phyloP scores from a whole-genome alignment of 495 filamentous ascomycete genomes.

The Xylaria telfairii region DNA sequence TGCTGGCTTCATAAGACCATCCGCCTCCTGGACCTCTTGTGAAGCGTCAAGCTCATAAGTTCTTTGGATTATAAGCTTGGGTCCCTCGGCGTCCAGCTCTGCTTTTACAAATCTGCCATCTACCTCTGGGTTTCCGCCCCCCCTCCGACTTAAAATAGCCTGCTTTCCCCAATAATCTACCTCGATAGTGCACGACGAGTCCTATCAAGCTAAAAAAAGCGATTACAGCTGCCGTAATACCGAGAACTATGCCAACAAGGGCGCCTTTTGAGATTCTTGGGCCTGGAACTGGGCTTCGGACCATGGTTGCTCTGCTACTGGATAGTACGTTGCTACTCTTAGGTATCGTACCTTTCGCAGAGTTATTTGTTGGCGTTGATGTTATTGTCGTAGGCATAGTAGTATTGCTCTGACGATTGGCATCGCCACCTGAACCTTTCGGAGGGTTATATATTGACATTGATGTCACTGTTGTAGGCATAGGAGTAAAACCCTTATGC shows the following conservation, averaged over 20 bases:
- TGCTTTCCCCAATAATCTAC: too few species aligned
- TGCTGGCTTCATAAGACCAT: background rate
- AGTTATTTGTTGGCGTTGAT: background rate
- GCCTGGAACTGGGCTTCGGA: background rate
- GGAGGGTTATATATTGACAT: too few species aligned
- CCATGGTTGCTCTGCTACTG: background rate
- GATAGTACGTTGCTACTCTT: background rate
- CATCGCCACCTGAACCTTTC: too few species aligned
- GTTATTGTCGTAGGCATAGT: background rate
- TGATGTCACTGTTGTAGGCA: background rate
- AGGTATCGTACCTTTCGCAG: background rate
- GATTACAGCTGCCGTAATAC: too few species aligned
- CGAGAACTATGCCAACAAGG: background rate
- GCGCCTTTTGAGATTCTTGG: background rate
- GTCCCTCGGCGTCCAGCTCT: background rate
- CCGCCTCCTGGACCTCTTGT: background rate
- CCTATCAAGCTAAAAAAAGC: background rate
- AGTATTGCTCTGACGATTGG: too few species aligned
- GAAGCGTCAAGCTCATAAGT: background rate
- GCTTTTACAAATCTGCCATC: background rate
- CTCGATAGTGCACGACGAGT: background rate
- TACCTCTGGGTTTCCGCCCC: background rate
- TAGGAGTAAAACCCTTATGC: too few species aligned
- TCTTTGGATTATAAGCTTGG: background rate
- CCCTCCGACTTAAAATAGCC: background rate